Evolutionary conservation across 345 rosid species (phyloP).

Genomic region (Euphorbia peplus): DNA sequence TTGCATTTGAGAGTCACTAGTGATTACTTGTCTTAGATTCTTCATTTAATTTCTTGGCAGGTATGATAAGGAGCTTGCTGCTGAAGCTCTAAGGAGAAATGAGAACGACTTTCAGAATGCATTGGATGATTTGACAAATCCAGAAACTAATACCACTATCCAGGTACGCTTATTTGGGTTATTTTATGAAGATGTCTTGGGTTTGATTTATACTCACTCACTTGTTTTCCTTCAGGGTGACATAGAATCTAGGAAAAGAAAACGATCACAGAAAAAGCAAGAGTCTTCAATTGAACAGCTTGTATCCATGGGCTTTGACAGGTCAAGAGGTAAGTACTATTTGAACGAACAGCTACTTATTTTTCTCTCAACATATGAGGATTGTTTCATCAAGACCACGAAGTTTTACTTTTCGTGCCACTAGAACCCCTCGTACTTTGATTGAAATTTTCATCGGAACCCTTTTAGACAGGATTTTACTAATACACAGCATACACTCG

Average conservation of each 20-base stretch:
- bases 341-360: background rate
- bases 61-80: slow-evolving; percentile 78
- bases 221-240: slow-evolving; percentile 39
- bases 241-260: slow-evolving; percentile 71
- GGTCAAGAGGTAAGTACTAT: slow-evolving; percentile 59
- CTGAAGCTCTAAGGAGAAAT: slow-evolving; percentile 84
- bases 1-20: background rate
- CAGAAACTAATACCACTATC: slow-evolving; percentile 54
- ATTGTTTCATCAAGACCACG: too few relatives aligned
- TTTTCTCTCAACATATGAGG: background rate
- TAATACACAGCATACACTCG: too few relatives aligned
- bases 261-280: slow-evolving; percentile 41
- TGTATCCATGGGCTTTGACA: slow-evolving; percentile 89
- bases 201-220: background rate
- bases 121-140: slow-evolving; percentile 81
- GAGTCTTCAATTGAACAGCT: slow-evolving; percentile 47
- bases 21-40: background rate
- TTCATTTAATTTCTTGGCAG: slow-evolving; percentile 35
- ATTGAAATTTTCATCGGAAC: too few relatives aligned
- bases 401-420: too few relatives aligned
- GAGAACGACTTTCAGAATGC: slow-evolving; percentile 81
- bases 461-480: too few relatives aligned
- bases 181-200: background rate
- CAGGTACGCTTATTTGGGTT: slow-evolving; percentile 40
- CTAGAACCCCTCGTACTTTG: too few relatives aligned